These are phyloP conservation scores for Irpex sp. DNA, from an alignment of 1,284 basidiomycete genomes.

Conservation along the genomic window DNA sequence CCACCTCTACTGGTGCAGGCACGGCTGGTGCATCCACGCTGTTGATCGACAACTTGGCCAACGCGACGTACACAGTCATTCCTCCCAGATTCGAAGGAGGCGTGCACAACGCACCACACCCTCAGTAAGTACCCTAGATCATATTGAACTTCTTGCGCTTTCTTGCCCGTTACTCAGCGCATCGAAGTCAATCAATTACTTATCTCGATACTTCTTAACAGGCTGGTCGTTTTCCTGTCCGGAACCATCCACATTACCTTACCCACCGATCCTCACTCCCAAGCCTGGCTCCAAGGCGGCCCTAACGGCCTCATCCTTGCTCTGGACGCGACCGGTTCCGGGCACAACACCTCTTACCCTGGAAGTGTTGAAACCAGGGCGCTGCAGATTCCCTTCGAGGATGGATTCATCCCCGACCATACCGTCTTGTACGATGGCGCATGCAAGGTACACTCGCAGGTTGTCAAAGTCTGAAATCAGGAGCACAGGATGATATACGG, in stretches of 20 bases:
- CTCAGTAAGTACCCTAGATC: constrained; percentile 17
- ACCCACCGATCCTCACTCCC: constrained; percentile 12
- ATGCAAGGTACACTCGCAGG: neutral
- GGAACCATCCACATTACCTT: constrained; percentile 23
- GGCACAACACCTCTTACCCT: constrained; percentile 17
- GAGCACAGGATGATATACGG: neutral
- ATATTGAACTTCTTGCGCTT: neutral
- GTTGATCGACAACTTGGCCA: constrained; percentile 21
- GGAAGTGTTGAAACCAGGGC: constrained; percentile 11
- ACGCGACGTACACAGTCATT: constrained; percentile 23
- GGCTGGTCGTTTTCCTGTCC: constrained; percentile 22
- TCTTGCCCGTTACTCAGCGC: neutral
- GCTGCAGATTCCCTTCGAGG: constrained; percentile 15
- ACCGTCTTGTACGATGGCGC: neutral
- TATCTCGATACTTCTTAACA: constrained; percentile 1
- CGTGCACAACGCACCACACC: constrained; percentile 20
- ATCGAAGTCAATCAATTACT: neutral
- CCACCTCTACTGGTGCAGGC: constrained; percentile 17
- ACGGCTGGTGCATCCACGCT: constrained; percentile 21
- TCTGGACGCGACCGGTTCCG: constrained; percentile 16
- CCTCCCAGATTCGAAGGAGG: constrained; percentile 21
- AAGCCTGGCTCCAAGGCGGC: constrained; percentile 15
- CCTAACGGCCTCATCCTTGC: constrained; percentile 20
- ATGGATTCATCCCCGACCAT: constrained; percentile 2
- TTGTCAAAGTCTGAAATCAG: neutral